phyloP scores from a whole-genome alignment of 106 monocot species.

The Allium cepa region DNA sequence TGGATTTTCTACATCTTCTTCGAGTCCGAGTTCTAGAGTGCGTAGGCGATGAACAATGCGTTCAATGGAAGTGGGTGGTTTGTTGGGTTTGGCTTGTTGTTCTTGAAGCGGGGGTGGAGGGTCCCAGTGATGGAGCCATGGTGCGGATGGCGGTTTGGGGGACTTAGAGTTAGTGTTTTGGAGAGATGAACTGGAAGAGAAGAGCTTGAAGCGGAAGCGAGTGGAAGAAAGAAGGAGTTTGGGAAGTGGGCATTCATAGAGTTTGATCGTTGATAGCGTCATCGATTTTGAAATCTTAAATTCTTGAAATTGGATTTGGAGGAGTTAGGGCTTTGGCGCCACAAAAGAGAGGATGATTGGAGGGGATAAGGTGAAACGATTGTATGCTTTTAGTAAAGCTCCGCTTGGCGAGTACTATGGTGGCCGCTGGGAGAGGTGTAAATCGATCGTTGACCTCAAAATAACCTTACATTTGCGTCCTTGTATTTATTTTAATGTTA shows the following conservation, averaged over 20 bases:
- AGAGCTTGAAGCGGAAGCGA: slow-evolving; percentile 6
- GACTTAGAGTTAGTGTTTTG: slow-evolving; percentile 5
- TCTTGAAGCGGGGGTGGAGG: neutral
- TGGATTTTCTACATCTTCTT: slow-evolving; percentile 28
- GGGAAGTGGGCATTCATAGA: neutral
- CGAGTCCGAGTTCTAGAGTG: slow-evolving; percentile 49
- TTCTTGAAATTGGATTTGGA: too few relatives aligned
- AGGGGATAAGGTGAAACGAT: too few relatives aligned
- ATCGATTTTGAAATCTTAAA: neutral
- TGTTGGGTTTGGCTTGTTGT: neutral
- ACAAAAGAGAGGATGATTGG: too few relatives aligned
- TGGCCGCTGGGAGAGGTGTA: too few relatives aligned
- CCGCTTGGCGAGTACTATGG: too few relatives aligned
- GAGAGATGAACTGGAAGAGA: neutral
- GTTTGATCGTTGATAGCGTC: slow-evolving; percentile 7
- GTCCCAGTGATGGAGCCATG: slow-evolving; percentile 7
- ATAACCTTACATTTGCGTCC: too few relatives aligned
- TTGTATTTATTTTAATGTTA: too few relatives aligned
- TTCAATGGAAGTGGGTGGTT: slow-evolving; percentile 40
- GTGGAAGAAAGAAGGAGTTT: neutral
- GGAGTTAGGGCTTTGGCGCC: too few relatives aligned
- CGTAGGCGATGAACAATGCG: slow-evolving; percentile 87
- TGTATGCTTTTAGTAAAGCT: too few relatives aligned
- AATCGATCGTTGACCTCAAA: too few relatives aligned
- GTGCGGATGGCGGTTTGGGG: slow-evolving; percentile 14